Percentiles rank a stretch among this genome's conserved stretches.
phyloP scores from a whole-genome alignment of 441 rosid genomes.

The Adansonia gregorii region DNA sequence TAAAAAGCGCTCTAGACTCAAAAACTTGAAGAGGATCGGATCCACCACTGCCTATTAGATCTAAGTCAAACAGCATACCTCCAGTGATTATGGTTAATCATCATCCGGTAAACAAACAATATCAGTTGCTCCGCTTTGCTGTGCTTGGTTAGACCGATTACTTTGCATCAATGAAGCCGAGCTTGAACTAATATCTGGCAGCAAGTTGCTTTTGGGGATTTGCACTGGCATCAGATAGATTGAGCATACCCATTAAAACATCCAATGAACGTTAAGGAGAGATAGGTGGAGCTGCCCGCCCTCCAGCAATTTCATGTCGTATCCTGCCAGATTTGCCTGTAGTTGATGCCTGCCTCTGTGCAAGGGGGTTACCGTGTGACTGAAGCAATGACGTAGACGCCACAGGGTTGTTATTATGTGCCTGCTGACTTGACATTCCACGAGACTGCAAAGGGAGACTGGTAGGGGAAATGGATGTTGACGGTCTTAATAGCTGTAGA shows the following conservation, averaged over 20 bases:
- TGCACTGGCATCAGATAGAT: slow-evolving; percentile 29
- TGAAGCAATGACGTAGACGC: too few species aligned
- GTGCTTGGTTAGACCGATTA: slow-evolving; percentile 20
- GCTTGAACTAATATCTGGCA: slow-evolving; percentile 25
- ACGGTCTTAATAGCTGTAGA: slow-evolving; percentile 55
- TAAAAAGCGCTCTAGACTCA: not conserved
- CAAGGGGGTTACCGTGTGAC: slow-evolving; percentile 4
- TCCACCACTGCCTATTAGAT: not conserved
- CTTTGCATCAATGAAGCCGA: slow-evolving; percentile 16
- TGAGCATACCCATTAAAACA: slow-evolving; percentile 32
- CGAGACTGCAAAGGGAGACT: slow-evolving; percentile 25
- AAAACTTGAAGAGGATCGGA: not conserved
- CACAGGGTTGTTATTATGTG: slow-evolving; percentile 18
- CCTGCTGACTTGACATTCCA: slow-evolving; percentile 35
- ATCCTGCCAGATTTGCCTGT: slow-evolving; percentile 23
- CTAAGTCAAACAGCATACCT: not conserved
- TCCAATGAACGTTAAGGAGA: slow-evolving; percentile 32
- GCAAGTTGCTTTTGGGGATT: slow-evolving; percentile 26
- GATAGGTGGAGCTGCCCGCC: not conserved
- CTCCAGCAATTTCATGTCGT: slow-evolving; percentile 3
- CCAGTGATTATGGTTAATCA: slow-evolving; percentile 46
- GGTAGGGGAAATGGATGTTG: slow-evolving; percentile 34
- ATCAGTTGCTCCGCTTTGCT: slow-evolving; percentile 29
- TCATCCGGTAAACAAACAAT: slow-evolving; percentile 81
- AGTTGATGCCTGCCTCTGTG: slow-evolving; percentile 27